Percentiles rank a stretch among this genome's conserved stretches.
These are phyloP conservation scores for Puya raimondii DNA, from an alignment of 176 grass and related monocot species.

Conservation along the genomic window DNA sequence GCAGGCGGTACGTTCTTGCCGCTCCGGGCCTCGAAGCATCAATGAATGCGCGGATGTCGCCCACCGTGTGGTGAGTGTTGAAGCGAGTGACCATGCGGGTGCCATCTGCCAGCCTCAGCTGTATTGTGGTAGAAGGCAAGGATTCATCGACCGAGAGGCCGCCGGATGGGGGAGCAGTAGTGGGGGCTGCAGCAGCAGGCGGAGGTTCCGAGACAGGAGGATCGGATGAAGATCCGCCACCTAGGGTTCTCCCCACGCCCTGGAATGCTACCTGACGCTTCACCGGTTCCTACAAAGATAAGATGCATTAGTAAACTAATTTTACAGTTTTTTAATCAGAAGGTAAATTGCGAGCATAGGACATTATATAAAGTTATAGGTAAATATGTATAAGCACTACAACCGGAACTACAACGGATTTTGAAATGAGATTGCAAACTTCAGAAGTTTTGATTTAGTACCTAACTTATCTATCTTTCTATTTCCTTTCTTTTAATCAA, in stretches of 20 bases:
- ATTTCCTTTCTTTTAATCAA: no score
- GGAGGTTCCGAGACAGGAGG: slow-evolving; percentile 2
- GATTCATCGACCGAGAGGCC: slow-evolving; percentile 51
- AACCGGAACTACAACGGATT: no score
- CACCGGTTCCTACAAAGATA: slow-evolving; percentile 42
- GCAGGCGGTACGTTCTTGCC: slow-evolving; percentile 40
- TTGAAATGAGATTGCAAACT: not conserved
- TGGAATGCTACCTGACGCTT: slow-evolving; percentile 46
- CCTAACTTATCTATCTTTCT: no score
- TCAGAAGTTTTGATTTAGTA: no score
- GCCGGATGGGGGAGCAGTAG: slow-evolving; percentile 25
- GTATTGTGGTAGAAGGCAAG: slow-evolving; percentile 57
- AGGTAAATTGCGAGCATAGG: no score
- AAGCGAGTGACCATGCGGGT: slow-evolving; percentile 83
- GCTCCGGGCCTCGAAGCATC: slow-evolving; percentile 67
- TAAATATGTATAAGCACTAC: no score
- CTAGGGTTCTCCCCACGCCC: slow-evolving; percentile 84
- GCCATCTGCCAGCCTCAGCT: slow-evolving; percentile 75
- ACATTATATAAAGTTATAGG: no score
- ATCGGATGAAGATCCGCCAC: slow-evolving; percentile 38
- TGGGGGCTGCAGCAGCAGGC: slow-evolving; percentile 17
- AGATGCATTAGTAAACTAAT: not conserved
- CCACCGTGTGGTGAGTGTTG: slow-evolving; percentile 71
- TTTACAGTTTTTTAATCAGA: no score
- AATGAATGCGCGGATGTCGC: slow-evolving; percentile 71